phyloP scores from a whole-genome alignment of 1,139 yeast genomes.

The Chernovozyma aurita region DNA sequence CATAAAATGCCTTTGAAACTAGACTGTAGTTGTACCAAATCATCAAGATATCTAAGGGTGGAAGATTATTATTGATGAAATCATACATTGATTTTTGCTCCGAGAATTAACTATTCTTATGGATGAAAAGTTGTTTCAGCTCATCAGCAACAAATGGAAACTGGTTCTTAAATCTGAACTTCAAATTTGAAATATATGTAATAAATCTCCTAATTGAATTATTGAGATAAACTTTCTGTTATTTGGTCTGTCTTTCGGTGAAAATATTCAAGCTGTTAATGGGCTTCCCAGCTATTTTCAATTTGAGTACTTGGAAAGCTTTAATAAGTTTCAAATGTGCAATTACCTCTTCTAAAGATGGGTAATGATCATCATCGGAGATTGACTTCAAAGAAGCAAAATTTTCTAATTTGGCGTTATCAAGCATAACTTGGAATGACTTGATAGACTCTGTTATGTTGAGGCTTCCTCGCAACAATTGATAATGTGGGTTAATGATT shows the following conservation, averaged over 20 bases:
- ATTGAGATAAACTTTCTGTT: constrained; percentile 28
- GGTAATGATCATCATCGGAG: constrained; percentile 4
- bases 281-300: constrained; percentile 9
- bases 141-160: constrained; percentile 2
- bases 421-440: constrained; percentile 1
- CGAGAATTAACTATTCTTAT: not conserved
- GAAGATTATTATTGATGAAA: constrained; percentile 9
- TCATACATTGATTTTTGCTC: not conserved
- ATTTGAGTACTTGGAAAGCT: constrained; percentile 23
- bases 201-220: constrained; percentile 28
- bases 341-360: constrained; percentile 17
- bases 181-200: constrained; percentile 21
- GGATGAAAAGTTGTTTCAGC: constrained; percentile 1
- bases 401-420: too few species aligned
- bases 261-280: constrained; percentile 4
- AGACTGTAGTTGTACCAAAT: constrained; percentile 32
- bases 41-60: constrained; percentile 37
- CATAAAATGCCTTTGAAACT: constrained; percentile 21
- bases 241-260: constrained; percentile 13
- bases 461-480: too few species aligned
- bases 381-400: not conserved
- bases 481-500: too few species aligned
- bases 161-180: constrained; percentile 4
- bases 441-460: not conserved
- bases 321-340: constrained; percentile 30